Conservation (phyloP, 2,329 filamentous ascomycete genomes). For the Mycosphaerella arachidis region DNA sequence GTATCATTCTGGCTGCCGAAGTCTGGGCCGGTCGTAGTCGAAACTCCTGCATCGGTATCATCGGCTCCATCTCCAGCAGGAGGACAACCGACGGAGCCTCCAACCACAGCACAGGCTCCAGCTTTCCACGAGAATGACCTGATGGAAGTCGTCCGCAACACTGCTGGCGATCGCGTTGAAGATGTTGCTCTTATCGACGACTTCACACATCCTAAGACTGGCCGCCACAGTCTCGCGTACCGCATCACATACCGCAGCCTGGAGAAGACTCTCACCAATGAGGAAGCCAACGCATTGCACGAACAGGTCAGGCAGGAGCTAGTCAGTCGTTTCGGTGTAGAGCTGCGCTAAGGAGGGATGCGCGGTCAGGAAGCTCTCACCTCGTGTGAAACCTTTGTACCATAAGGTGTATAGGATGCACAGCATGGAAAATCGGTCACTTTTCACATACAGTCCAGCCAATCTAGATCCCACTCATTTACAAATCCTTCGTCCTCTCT, state of each 20-base stretch:
- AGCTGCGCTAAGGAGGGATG: slow-evolving; percentile 58
- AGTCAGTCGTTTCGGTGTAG: slow-evolving; percentile 68
- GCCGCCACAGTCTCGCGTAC: slow-evolving; percentile 81
- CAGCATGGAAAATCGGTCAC: neutral
- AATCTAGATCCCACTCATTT: neutral
- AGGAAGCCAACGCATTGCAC: slow-evolving; percentile 74
- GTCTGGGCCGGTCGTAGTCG: slow-evolving; percentile 26
- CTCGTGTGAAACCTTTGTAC: neutral
- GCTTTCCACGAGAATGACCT: slow-evolving; percentile 90
- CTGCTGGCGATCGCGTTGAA: slow-evolving; percentile 80
- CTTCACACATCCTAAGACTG: slow-evolving; percentile 83
- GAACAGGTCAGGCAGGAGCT: slow-evolving; percentile 60
- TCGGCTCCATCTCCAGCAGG: slow-evolving; percentile 33
- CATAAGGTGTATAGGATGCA: neutral
- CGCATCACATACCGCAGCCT: slow-evolving; percentile 89
- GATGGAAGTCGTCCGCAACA: slow-evolving; percentile 86
- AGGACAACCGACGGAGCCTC: slow-evolving; percentile 34
- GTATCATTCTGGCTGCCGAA: slow-evolving; percentile 81
- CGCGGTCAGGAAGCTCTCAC: neutral
- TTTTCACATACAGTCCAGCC: neutral
- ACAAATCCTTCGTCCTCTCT: slow-evolving; percentile 36
- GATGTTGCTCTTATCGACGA: slow-evolving; percentile 80
- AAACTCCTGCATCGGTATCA: slow-evolving; percentile 29
- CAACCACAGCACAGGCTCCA: slow-evolving; percentile 33
- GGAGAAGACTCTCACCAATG: slow-evolving; percentile 82